Conservation (phyloP, 441 rosid species). For the Pelargonium hybrid region DNA sequence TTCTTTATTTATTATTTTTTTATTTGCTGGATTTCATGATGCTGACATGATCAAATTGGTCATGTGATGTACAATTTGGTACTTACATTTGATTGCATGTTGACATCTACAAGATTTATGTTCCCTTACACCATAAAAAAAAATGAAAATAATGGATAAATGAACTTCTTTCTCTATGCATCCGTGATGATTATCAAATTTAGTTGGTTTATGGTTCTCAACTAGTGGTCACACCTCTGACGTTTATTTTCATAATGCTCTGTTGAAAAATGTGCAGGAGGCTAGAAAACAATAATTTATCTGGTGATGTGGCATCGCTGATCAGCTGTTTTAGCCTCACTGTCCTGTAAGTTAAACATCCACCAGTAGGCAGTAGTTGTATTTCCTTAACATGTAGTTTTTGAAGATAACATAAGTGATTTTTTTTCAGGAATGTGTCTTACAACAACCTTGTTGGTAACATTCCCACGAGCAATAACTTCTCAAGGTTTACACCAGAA, state of each 20-base stretch:
- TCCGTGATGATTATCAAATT: neutral
- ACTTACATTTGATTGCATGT: no score
- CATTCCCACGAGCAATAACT: slow-evolving; percentile 66
- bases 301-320: slow-evolving; percentile 75
- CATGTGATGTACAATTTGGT: no score
- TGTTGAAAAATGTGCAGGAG: slow-evolving; percentile 31
- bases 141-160: no score
- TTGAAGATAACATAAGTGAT: neutral
- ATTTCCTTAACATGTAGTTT: neutral
- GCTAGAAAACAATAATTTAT: slow-evolving; percentile 58
- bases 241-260: neutral
- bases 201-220: neutral
- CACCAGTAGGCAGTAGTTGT: neutral
- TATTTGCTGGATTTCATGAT: no score
- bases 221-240: neutral
- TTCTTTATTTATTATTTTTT: no score
- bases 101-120: no score
- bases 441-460: slow-evolving; percentile 68
- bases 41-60: no score
- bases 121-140: no score
- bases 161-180: no score
- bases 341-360: slow-evolving; percentile 34
- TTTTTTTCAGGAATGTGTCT: slow-evolving; percentile 58
- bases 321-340: slow-evolving; percentile 67
- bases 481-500: slow-evolving; percentile 48